Percentiles rank a stretch among this genome's conserved stretches.
phyloP scores from a whole-genome alignment of 495 filamentous ascomycete genomes.

The Rusavskia elegans region DNA sequence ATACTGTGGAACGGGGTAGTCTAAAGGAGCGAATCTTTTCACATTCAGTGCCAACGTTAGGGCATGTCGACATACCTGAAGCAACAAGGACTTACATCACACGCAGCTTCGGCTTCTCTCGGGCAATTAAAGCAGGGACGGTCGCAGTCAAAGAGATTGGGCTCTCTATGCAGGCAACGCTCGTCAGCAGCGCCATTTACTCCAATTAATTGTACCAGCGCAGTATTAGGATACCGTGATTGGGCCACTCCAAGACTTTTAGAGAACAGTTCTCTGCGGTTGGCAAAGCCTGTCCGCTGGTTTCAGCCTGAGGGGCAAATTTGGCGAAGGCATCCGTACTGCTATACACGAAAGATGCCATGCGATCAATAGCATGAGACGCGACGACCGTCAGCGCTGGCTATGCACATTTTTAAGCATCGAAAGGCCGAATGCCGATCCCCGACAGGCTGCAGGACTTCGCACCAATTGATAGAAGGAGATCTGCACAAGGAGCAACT shows the following conservation, averaged over 20 bases:
- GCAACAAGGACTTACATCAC: background rate
- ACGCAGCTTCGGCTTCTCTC: background rate
- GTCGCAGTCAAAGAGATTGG: background rate
- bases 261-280: background rate
- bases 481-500: too few species aligned
- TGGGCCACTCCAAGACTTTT: background rate
- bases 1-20: background rate
- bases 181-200: background rate
- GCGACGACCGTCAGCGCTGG: background rate
- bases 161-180: background rate
- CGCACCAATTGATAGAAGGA: too few species aligned
- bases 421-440: too few species aligned
- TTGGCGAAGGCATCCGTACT: background rate
- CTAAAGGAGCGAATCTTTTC: constrained; percentile 1
- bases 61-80: background rate
- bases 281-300: background rate
- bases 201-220: background rate
- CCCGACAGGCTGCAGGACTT: too few species aligned
- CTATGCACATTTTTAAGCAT: background rate
- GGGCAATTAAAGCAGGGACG: background rate
- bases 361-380: background rate
- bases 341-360: constrained; percentile 2
- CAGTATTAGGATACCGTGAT: background rate
- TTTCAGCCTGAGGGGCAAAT: background rate
- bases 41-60: background rate